These are phyloP conservation scores for Knufia petricola DNA, from an alignment of 2,329 filamentous ascomycete species.

Conservation along the genomic window DNA sequence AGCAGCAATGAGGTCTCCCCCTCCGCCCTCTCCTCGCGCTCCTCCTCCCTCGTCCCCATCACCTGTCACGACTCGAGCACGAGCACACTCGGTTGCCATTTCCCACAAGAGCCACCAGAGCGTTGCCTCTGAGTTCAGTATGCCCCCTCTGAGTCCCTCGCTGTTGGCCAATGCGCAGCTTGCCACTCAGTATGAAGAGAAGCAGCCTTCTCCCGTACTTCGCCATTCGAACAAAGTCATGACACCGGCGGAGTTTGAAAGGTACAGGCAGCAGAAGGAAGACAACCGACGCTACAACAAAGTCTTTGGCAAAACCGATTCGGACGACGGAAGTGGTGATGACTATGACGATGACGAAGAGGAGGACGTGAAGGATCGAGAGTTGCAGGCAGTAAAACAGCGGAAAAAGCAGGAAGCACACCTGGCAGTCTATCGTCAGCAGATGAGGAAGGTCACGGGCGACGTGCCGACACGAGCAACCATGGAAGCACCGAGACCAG, in stretches of 20 bases:
- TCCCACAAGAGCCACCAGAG: background rate
- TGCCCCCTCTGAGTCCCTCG: constrained; percentile 26
- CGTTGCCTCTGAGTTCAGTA: background rate
- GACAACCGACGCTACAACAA: constrained; percentile 52
- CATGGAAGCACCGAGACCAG: constrained; percentile 35
- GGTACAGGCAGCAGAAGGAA: constrained; percentile 59
- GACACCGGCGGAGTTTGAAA: constrained; percentile 81
- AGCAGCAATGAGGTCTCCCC: constrained; percentile 19
- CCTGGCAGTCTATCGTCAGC: constrained; percentile 79
- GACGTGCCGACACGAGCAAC: constrained; percentile 48
- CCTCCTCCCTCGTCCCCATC: constrained; percentile 6
- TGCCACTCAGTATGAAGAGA: constrained; percentile 37
- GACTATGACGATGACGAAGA: constrained; percentile 64
- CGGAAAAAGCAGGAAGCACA: constrained; percentile 82
- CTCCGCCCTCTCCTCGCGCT: constrained; percentile 10
- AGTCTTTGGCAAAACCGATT: constrained; percentile 34
- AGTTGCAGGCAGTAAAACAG: constrained; percentile 62
- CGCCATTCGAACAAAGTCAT: constrained; percentile 58
- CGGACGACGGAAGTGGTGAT: constrained; percentile 49
- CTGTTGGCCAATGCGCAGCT: constrained; percentile 37
- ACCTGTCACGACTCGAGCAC: background rate
- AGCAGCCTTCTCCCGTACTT: constrained; percentile 25
- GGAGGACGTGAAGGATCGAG: constrained; percentile 70
- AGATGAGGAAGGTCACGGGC: constrained; percentile 94
- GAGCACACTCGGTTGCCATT: background rate